A percentile compares a stretch with the other conserved stretches of the same genome.
Evolutionary conservation across 257 asterid species (phyloP).

Genomic region (Forsythia suspensa): DNA sequence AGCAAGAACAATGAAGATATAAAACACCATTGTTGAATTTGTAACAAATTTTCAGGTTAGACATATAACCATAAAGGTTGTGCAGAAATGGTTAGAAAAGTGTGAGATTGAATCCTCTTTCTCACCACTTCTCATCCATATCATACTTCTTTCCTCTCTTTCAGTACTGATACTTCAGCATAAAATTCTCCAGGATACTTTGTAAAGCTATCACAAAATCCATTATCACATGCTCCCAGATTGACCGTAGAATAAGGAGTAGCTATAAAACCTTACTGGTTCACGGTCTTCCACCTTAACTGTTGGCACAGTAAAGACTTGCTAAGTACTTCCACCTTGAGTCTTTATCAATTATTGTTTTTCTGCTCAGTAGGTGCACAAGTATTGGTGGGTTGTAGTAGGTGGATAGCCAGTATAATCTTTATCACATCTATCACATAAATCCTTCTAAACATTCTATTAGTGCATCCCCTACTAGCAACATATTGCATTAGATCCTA

Average conservation of each 20-base stretch:
- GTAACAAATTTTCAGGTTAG: background rate
- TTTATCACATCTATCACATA: background rate
- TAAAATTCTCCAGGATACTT: background rate
- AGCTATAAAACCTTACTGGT: background rate
- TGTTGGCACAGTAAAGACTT: background rate
- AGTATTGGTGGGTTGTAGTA: background rate
- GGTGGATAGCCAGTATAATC: background rate
- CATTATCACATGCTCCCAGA: background rate
- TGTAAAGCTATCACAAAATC: background rate
- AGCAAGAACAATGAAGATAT: background rate
- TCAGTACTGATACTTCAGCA: background rate
- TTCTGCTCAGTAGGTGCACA: background rate
- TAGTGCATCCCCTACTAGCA: background rate
- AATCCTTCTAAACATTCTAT: background rate
- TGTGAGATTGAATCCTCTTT: background rate
- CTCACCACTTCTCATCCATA: conserved; percentile 7
- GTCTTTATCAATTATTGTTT: background rate
- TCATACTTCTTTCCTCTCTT: conserved; percentile 10
- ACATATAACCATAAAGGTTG: background rate
- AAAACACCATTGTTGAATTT: background rate
- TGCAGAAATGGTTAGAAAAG: background rate
- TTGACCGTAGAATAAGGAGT: background rate
- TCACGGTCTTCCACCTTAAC: background rate
- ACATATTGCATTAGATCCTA: background rate
- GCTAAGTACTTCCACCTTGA: background rate